Evolutionary conservation across 257 asterid genomes (phyloP).

Genomic region (Phtheirospermum japonicum): DNA sequence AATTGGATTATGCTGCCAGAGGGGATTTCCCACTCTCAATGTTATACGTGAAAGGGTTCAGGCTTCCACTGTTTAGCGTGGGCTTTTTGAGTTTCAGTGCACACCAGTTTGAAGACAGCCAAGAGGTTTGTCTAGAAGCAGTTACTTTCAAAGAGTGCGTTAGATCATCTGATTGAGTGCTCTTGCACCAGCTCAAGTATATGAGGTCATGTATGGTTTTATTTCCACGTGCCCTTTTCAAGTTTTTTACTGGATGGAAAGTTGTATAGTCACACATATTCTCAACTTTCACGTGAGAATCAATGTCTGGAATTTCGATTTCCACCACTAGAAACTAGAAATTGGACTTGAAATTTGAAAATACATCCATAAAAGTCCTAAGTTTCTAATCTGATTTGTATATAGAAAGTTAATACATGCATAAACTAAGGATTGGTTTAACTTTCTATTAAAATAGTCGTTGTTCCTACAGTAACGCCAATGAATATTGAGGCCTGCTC

Average conservation of each 20-base stretch:
- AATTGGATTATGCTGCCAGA: neutral
- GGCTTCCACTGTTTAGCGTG: conserved; percentile 12
- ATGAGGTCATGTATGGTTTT: neutral
- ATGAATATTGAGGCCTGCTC: neutral
- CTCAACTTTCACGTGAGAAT: no score
- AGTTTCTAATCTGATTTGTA: neutral
- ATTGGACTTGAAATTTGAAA: neutral
- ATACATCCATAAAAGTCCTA: no score
- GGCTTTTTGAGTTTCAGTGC: neutral
- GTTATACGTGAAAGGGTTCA: neutral
- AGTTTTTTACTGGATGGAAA: no score
- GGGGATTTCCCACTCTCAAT: conserved; percentile 8
- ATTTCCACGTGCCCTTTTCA: neutral
- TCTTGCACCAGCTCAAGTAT: no score
- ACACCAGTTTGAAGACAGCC: neutral
- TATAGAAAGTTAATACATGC: neutral
- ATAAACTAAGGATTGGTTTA: no score
- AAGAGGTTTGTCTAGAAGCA: conserved; percentile 16
- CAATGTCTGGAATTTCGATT: no score
- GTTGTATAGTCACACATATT: neutral
- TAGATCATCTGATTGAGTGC: no score
- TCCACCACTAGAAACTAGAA: neutral
- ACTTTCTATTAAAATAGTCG: neutral
- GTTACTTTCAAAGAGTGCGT: no score
- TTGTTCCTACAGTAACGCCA: conserved; percentile 8